Conservation (phyloP, 2,329 filamentous ascomycete genomes). For the Plenodomus biglobosus region DNA sequence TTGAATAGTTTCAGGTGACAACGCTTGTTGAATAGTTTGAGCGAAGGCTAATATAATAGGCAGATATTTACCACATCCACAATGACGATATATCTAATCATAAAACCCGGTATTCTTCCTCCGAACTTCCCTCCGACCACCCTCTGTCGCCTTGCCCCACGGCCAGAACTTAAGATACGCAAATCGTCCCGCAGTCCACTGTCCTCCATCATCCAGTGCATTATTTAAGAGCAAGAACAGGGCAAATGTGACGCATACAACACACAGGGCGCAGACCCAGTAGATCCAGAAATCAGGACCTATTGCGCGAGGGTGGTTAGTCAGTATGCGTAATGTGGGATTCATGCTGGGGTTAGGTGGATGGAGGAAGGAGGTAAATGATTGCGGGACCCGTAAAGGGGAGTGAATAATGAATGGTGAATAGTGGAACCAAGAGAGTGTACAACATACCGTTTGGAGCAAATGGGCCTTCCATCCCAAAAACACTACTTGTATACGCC, state of each 20-base stretch:
- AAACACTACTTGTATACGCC: slow-evolving; percentile 36
- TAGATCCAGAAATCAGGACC: slow-evolving; percentile 31
- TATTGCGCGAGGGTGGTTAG: no score
- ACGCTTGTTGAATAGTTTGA: no score
- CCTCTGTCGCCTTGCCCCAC: slow-evolving; percentile 1
- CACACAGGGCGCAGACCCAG: slow-evolving; percentile 33
- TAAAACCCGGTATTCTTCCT: slow-evolving; percentile 18
- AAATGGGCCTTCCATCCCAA: slow-evolving; percentile 40
- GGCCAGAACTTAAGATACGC: slow-evolving; percentile 18
- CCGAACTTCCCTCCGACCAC: slow-evolving; percentile 2
- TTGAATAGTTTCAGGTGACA: no score
- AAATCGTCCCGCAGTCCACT: slow-evolving; percentile 23
- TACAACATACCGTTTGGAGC: slow-evolving; percentile 21
- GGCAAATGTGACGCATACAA: slow-evolving; percentile 26
- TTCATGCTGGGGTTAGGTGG: no score
- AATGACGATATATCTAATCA: no score
- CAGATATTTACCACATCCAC: no score
- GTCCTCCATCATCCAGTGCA: slow-evolving; percentile 33
- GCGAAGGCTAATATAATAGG: no score
- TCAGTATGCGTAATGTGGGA: no score
- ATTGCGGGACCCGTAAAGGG: no score
- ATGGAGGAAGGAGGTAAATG: no score
- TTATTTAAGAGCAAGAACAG: slow-evolving; percentile 30
- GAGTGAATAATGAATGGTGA: no score
- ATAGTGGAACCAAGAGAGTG: slow-evolving; percentile 3